Evolutionary conservation across 2,329 filamentous ascomycete species (phyloP).

Genomic region (Aulographum hederae): DNA sequence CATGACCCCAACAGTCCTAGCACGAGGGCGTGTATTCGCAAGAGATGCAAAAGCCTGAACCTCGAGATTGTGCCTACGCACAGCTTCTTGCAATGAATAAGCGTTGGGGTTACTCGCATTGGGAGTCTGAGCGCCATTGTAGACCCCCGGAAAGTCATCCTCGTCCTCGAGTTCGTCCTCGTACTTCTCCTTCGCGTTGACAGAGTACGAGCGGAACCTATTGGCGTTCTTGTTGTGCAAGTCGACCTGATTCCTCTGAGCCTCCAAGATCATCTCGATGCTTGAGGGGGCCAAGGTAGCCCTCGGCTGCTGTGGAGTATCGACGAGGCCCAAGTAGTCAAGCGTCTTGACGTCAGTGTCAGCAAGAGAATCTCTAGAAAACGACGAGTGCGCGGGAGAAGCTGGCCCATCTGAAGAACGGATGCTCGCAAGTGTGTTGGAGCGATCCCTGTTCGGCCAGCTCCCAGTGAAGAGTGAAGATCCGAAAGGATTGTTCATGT

Average conservation of each 20-base stretch:
- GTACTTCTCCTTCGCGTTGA: constrained; percentile 97
- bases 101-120: constrained; percentile 36
- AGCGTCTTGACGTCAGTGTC: constrained; percentile 85
- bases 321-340: constrained; percentile 87
- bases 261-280: constrained; percentile 29
- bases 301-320: constrained; percentile 68
- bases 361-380: constrained; percentile 65
- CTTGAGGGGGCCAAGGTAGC: constrained; percentile 50
- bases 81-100: constrained; percentile 46
- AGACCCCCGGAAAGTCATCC: constrained; percentile 22
- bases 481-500: constrained; percentile 50
- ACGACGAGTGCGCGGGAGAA: constrained; percentile 72
- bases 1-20: constrained; percentile 77
- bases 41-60: constrained; percentile 85
- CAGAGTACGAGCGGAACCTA: constrained; percentile 90
- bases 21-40: constrained; percentile 68
- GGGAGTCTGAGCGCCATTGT: constrained; percentile 42
- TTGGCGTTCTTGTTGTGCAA: constrained; percentile 55
- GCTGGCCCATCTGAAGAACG: constrained; percentile 73
- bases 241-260: constrained; percentile 42
- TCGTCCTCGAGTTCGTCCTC: constrained; percentile 74
- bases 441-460: constrained; percentile 70
- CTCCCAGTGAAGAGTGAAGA: constrained; percentile 74
- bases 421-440: constrained; percentile 77
- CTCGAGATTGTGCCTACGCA: constrained; percentile 81